Conservation (phyloP, 208 protist genomes). For the Trypanosoma rangeli region DNA sequence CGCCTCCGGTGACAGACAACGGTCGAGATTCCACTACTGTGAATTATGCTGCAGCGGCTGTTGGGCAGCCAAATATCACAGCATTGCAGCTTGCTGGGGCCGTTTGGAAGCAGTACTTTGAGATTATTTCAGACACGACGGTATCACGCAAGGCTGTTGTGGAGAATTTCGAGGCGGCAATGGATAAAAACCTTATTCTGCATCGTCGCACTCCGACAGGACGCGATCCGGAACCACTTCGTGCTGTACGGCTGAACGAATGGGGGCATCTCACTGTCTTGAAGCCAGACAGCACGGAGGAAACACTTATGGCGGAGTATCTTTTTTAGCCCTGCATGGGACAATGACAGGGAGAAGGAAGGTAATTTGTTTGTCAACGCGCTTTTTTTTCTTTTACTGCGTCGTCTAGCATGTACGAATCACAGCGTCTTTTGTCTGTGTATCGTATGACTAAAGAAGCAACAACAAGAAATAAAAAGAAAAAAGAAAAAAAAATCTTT, state of each 20-base stretch:
- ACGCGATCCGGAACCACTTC: conserved; percentile 42
- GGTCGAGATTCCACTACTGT: conserved; percentile 45
- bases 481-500: conserved; percentile 3
- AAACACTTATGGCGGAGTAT: conserved; percentile 60
- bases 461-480: background rate
- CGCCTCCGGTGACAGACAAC: conserved; percentile 46
- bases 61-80: conserved; percentile 12
- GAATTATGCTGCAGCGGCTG: conserved; percentile 22
- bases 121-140: conserved; percentile 20
- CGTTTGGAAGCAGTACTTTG: conserved; percentile 48
- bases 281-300: conserved; percentile 37
- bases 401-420: background rate
- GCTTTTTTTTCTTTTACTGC: no score
- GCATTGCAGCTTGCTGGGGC: conserved; percentile 34
- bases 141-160: conserved; percentile 35
- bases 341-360: no score
- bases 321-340: conserved; percentile 49
- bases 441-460: background rate
- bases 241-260: conserved; percentile 46
- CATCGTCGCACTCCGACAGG: conserved; percentile 41
- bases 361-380: no score
- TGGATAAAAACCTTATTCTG: conserved; percentile 43
- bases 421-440: background rate
- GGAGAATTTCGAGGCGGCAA: conserved; percentile 42
- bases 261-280: conserved; percentile 64